A percentile compares a stretch with the other conserved stretches of the same genome.
phyloP scores from a whole-genome alignment of 257 asterid species.

The Paraleonurus japonicus region DNA sequence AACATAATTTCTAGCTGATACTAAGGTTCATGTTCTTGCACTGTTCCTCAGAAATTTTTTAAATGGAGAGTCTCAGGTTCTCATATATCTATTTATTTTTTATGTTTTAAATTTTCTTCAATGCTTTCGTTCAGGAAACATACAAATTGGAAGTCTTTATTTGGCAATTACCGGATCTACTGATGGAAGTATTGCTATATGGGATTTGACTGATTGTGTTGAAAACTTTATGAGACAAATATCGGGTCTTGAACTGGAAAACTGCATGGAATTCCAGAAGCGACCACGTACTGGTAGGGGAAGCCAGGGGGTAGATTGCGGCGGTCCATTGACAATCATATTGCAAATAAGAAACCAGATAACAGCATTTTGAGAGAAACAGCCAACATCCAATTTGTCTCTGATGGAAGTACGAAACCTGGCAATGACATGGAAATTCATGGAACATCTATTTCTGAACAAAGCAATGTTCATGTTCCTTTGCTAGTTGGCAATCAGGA shows the following conservation, averaged over 20 bases:
- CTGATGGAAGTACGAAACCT: slow-evolving; percentile 28
- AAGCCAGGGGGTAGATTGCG: slow-evolving; percentile 96
- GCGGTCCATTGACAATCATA: slow-evolving; percentile 50
- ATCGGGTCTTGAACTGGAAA: slow-evolving; percentile 52
- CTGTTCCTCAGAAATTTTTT: slow-evolving; percentile 10
- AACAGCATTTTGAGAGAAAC: slow-evolving; percentile 29
- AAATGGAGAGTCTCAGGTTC: background rate
- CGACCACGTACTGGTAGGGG: slow-evolving; percentile 98
- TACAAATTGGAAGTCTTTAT: slow-evolving; percentile 47
- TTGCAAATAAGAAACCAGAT: slow-evolving; percentile 41
- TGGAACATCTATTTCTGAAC: slow-evolving; percentile 31
- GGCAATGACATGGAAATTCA: slow-evolving; percentile 33
- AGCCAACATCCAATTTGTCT: slow-evolving; percentile 23
- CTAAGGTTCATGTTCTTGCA: slow-evolving; percentile 1
- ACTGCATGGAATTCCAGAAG: slow-evolving; percentile 60
- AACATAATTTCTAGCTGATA: background rate
- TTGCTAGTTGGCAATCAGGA: slow-evolving; percentile 27
- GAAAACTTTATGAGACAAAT: slow-evolving; percentile 68
- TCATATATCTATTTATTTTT: slow-evolving; percentile 17
- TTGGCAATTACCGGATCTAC: slow-evolving; percentile 81
- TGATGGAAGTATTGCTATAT: slow-evolving; percentile 85
- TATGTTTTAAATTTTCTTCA: slow-evolving; percentile 17
- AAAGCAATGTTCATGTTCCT: slow-evolving; percentile 24
- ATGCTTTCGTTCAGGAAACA: slow-evolving; percentile 40
- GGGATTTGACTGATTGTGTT: slow-evolving; percentile 78